These are phyloP conservation scores for Tolypocladium nubicola DNA, from an alignment of 2,329 filamentous ascomycete species.

Conservation along the genomic window DNA sequence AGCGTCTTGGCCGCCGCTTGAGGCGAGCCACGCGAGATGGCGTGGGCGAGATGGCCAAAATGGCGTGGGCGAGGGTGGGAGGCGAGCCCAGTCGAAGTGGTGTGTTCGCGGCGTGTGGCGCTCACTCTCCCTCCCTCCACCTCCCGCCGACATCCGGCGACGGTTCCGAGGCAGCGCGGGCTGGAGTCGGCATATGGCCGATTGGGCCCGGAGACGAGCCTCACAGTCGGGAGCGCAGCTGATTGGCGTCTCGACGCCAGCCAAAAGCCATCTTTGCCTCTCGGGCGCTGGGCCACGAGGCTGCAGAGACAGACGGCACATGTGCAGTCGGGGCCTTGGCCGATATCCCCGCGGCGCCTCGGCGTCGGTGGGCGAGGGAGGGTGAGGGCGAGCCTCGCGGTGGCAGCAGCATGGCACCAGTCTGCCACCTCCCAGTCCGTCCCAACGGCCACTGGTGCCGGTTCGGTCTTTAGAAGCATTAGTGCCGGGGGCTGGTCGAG, in stretches of 20 bases:
- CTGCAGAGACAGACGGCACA: neutral
- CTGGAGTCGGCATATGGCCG: neutral
- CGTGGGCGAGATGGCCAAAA: neutral
- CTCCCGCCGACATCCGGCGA: neutral
- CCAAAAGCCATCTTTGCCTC: neutral
- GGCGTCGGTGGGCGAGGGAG: neutral
- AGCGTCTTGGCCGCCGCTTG: neutral
- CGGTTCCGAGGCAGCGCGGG: neutral
- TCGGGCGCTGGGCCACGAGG: neutral
- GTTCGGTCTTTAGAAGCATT: no score
- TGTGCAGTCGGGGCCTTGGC: neutral
- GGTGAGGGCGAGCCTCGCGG: no score
- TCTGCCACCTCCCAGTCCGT: no score
- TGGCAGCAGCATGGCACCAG: no score
- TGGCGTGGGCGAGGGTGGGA: no score
- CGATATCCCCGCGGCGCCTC: neutral
- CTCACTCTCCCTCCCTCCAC: no score
- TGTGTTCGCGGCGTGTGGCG: no score
- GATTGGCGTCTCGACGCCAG: neutral
- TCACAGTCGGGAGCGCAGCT: neutral
- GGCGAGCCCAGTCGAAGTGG: neutral
- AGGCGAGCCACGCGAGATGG: neutral
- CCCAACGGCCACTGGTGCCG: no score
- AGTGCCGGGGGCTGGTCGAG: no score
- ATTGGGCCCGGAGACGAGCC: neutral